Evolutionary conservation across 2,329 filamentous ascomycete species (phyloP).

Genomic region (Trichoderma aggressivum): DNA sequence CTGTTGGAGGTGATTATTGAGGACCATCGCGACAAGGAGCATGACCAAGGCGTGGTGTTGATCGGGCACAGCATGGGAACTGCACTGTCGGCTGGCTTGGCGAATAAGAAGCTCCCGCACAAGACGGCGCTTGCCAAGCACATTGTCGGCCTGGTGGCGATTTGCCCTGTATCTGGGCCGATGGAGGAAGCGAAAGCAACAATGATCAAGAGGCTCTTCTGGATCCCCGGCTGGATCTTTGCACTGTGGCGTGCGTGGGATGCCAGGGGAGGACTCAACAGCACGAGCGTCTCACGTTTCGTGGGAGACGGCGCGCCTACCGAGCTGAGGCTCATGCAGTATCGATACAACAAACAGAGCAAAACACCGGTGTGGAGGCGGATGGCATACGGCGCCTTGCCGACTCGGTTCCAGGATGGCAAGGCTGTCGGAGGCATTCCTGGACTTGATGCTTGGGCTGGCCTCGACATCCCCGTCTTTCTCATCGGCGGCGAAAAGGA

Average conservation of each 20-base stretch:
- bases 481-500: conserved; percentile 78
- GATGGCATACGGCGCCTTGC: conserved; percentile 71
- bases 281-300: conserved; percentile 75
- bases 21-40: conserved; percentile 62
- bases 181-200: conserved; percentile 45
- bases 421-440: conserved; percentile 62
- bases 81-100: conserved; percentile 69
- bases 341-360: conserved; percentile 78
- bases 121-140: conserved; percentile 54
- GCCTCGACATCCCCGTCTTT: conserved; percentile 69
- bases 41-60: conserved; percentile 69
- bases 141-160: conserved; percentile 72
- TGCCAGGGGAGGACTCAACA: conserved; percentile 71
- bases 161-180: conserved; percentile 73
- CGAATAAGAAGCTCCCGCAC: conserved; percentile 44
- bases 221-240: conserved; percentile 69
- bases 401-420: conserved; percentile 50
- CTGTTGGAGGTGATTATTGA: conserved; percentile 73
- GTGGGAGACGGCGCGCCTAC: conserved; percentile 64
- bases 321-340: conserved; percentile 64
- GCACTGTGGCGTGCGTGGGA: conserved; percentile 76
- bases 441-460: conserved; percentile 67
- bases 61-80: conserved; percentile 91
- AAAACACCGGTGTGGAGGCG: conserved; percentile 77
- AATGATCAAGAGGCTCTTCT: conserved; percentile 56